A percentile compares a stretch with the other conserved stretches of the same genome.
Conservation (phyloP, 1,284 basidiomycete species). For the Sparassis latifolia region DNA sequence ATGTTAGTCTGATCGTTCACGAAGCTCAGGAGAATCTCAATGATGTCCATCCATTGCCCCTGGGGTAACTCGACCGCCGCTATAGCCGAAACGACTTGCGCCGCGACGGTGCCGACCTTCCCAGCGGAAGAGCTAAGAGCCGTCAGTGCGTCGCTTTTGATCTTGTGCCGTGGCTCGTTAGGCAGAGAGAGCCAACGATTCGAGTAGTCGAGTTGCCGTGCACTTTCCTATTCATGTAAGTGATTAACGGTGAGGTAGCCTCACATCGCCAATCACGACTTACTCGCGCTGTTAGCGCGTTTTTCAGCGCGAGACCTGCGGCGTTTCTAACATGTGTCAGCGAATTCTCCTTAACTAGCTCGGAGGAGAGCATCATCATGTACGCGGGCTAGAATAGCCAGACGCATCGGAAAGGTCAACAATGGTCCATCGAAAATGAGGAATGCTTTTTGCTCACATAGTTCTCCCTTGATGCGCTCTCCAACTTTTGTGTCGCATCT, state of each 20-base stretch:
- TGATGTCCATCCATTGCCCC: constrained; percentile 86
- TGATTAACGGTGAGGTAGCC: no score
- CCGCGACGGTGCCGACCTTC: constrained; percentile 83
- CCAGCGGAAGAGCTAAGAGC: constrained; percentile 72
- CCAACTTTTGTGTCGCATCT: constrained; percentile 83
- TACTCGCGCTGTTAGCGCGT: constrained; percentile 86
- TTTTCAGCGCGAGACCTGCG: constrained; percentile 96
- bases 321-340: constrained; percentile 85
- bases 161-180: constrained; percentile 64
- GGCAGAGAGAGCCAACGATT: constrained; percentile 80
- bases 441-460: constrained; percentile 48
- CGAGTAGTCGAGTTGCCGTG: constrained; percentile 72
- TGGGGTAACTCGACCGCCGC: constrained; percentile 89
- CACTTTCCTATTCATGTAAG: constrained; percentile 51
- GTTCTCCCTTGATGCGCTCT: constrained; percentile 79
- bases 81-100: constrained; percentile 91
- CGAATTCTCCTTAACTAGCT: constrained; percentile 72
- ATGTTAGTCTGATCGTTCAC: constrained; percentile 76
- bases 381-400: constrained; percentile 64
- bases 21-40: constrained; percentile 83
- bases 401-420: background rate
- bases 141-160: constrained; percentile 85
- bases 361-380: constrained; percentile 80
- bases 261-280: constrained; percentile 25
- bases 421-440: background rate